Evolutionary conservation across 1,284 basidiomycete species (phyloP), one percentile per base, ranked within the genome.

Genomic region (Pseudozyma sp.): DNA sequence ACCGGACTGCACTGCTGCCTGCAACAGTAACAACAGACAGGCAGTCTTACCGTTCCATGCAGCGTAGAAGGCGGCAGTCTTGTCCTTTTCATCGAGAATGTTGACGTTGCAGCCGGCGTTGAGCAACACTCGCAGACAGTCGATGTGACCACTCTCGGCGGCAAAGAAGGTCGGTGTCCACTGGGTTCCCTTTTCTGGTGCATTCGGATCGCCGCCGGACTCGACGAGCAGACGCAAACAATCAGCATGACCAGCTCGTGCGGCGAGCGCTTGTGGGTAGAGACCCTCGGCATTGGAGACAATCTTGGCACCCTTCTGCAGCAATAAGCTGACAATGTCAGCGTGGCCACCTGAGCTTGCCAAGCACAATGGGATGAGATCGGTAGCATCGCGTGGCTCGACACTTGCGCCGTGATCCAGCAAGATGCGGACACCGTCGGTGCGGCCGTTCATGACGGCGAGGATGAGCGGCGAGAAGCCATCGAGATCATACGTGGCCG

Each of bases 101-200:
- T 91, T 89, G 38, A 92, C 90, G 58, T 92, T 89, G 70, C 91
- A 91, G 3, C 93, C 92, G 7, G 92, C 92, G 39, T 90, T 89
- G 11, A 99, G 88, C 35, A 99, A 88, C 38, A 93, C 89, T 49
- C 87, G 87, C 53, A 98, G 89, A 83, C 93, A 97, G 11, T 88
- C 88, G 31, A 89, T 86, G 79, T 92, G 92, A 0, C 97, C 96
- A 73, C 93, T 92, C 36, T 94, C 91, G 1, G 95, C 93, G 5
- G 97, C 95, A 85, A 99, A 96, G 85, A 97, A 95, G 52, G 98
- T 88, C 19, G 97, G 96, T 8, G 96, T 99, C 95, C 97, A 98
- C 84, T 96, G 93, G 82, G 97, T 94, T 95, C 81, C 81, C 85
- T 97, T 99, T 88, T 99, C 96, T 5, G 91, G 90, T 25, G 90